Percentiles rank a stretch among this genome's conserved stretches.
Evolutionary conservation across 1,284 basidiomycete genomes (phyloP).

Genomic region (Phlebopus sp.): DNA sequence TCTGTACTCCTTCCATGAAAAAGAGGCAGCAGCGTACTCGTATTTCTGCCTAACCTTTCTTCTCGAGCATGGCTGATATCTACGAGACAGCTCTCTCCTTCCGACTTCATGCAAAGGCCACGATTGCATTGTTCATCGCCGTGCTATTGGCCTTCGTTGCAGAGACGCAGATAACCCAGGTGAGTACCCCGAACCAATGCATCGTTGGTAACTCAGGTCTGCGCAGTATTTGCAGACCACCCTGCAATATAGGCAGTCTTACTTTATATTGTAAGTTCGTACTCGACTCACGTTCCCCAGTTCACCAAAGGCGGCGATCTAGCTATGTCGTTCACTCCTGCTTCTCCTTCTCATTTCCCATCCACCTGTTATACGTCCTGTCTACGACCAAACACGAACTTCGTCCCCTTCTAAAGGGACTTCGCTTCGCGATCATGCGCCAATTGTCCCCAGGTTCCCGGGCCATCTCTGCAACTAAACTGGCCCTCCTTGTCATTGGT

Average conservation of each 20-base stretch:
- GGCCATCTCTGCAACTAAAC: conserved; percentile 44
- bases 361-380: conserved; percentile 65
- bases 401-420: conserved; percentile 45
- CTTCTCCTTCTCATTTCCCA: conserved; percentile 65
- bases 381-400: conserved; percentile 45
- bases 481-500: conserved; percentile 43
- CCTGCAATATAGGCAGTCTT: conserved; percentile 70
- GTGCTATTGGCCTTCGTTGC: conserved; percentile 63
- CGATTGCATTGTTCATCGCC: conserved; percentile 36
- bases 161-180: conserved; percentile 73
- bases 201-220: background rate
- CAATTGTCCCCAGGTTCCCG: conserved; percentile 44
- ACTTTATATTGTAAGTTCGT: conserved; percentile 68
- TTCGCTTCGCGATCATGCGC: conserved; percentile 48
- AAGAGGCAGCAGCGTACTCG: conserved; percentile 1
- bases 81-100: background rate
- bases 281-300: background rate
- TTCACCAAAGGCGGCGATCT: conserved; percentile 8
- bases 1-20: background rate
- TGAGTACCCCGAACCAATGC: conserved; percentile 27
- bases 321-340: conserved; percentile 78
- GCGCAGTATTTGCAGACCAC: conserved; percentile 71
- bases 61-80: conserved; percentile 13
- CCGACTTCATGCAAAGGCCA: conserved; percentile 32
- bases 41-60: background rate